Base-by-base conservation (phyloP, 2,329 filamentous ascomycete genomes). In the Scorias spongiosa region DNA sequence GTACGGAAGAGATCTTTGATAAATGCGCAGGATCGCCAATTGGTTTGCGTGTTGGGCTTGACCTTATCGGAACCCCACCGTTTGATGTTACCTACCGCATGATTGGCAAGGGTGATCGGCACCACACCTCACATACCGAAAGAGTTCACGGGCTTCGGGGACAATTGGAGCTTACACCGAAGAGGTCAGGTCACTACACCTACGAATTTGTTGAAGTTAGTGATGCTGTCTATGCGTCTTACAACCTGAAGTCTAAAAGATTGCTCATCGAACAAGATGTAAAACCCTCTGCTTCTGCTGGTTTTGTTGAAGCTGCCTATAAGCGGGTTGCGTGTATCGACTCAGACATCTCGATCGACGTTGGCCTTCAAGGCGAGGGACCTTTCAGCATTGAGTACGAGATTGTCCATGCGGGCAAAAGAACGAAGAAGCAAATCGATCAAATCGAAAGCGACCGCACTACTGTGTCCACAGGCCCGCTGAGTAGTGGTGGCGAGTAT, bases 1-100 rank as follows among this genome's bases (percentile, higher is more conserved):
- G 74, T 29, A 72, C 78, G 6, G 83, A 93, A 53, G 81, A 87
- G 49, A 87, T 98, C 38, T 83, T 85, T 42, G 91, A 98, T 62
- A 93, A 93, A 59, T 98, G 91, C 60, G 89, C 88, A 30, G 87
- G 88, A 40, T 94, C 87, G 57, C 86, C 91, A 0, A 84, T 98
- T 48, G 91, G 91, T 36, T 73, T 98, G 44, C 76, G 82, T 10
- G 84, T 98, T 37, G 83, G 91, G 56, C 67, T 98, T 41, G 87
- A 96, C 58, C 71, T 98, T 34, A 82, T 89, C 26, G 91, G 91
- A 48, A 93, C 87, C 0, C 89, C 93, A 39, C 89, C 89, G 1
- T 98, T 98, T 64, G 69, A 71, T n/a, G 70, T 98, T 39, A 69
- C 71, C 17, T 98, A 95, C 60, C 79, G 80, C 38, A 73, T 87